phyloP scores from a whole-genome alignment of 1,284 basidiomycete species.

The Garcileccinum viscosum region DNA sequence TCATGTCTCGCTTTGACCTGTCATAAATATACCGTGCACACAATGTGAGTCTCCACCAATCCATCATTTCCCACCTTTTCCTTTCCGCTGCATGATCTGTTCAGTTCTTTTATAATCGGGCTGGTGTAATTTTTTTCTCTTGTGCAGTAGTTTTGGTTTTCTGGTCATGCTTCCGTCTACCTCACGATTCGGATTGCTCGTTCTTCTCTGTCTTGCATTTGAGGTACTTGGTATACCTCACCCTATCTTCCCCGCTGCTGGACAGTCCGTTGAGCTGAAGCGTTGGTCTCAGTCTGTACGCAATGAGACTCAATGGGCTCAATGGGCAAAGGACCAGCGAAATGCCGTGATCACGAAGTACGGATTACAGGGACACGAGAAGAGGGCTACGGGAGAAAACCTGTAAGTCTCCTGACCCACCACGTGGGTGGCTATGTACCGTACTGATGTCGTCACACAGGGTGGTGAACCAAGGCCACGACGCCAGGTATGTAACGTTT shows the following conservation, averaged over 20 bases:
- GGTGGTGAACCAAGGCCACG: slow-evolving; percentile 30
- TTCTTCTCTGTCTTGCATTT: slow-evolving; percentile 21
- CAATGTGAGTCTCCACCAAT: slow-evolving; percentile 5
- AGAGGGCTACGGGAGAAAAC: slow-evolving; percentile 28
- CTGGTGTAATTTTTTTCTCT: slow-evolving; percentile 2
- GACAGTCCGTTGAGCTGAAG: slow-evolving; percentile 30
- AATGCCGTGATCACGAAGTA: slow-evolving; percentile 34
- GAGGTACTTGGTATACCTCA: slow-evolving; percentile 20
- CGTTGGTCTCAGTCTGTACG: slow-evolving; percentile 18
- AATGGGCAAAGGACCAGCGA: slow-evolving; percentile 33
- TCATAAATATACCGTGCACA: slow-evolving; percentile 12
- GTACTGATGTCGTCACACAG: slow-evolving; percentile 19
- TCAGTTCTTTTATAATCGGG: slow-evolving; percentile 13
- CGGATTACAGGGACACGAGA: slow-evolving; percentile 13
- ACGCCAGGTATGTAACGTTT: slow-evolving; percentile 25
- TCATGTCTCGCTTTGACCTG: neutral
- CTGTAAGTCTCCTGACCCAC: slow-evolving; percentile 17
- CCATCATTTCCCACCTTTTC: slow-evolving; percentile 16
- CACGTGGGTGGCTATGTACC: neutral
- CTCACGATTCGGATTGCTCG: slow-evolving; percentile 13
- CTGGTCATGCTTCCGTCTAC: slow-evolving; percentile 18
- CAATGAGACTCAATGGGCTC: slow-evolving; percentile 28
- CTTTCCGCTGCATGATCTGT: slow-evolving; percentile 7
- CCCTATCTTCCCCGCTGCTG: slow-evolving; percentile 11
- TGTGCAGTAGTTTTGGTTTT: slow-evolving; percentile 12